Evolutionary conservation across 1,284 basidiomycete species (phyloP).

Genomic region (Kwoniella shivajii): DNA sequence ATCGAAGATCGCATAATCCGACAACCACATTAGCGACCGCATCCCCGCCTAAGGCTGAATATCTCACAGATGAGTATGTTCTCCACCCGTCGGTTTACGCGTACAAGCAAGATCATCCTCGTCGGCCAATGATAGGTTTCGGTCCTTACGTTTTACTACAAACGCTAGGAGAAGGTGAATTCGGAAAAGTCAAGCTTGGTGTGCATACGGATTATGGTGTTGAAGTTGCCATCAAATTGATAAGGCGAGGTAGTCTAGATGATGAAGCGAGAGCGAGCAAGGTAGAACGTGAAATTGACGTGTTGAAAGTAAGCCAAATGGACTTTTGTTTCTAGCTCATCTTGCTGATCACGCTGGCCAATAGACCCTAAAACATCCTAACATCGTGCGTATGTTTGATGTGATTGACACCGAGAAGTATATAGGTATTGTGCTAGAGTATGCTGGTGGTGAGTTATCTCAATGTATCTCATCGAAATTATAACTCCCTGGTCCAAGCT

Average conservation of each 20-base stretch:
- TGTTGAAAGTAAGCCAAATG: constrained; percentile 75
- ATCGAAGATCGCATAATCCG: constrained; percentile 53
- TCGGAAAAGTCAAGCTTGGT: constrained; percentile 98
- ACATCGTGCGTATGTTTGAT: constrained; percentile 97
- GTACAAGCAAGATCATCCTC: constrained; percentile 80
- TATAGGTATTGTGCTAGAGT: constrained; percentile 99
- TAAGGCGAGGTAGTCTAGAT: constrained; percentile 90
- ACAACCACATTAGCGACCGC: constrained; percentile 28
- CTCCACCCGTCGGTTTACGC: constrained; percentile 79
- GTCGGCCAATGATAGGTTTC: constrained; percentile 84
- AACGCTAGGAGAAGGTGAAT: constrained; percentile 97
- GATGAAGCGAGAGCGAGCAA: constrained; percentile 85
- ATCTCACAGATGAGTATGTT: constrained; percentile 51
- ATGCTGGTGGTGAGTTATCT: constrained; percentile 68
- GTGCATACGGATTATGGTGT: constrained; percentile 93
- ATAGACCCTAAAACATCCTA: constrained; percentile 91
- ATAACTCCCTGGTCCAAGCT: not conserved
- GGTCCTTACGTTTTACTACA: constrained; percentile 93
- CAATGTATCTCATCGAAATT: not conserved
- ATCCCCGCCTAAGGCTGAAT: constrained; percentile 44
- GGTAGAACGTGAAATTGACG: constrained; percentile 96
- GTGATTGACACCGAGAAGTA: constrained; percentile 99
- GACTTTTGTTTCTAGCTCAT: too few species aligned
- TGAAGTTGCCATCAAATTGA: constrained; percentile 99
- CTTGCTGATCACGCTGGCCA: not conserved